phyloP scores from a whole-genome alignment of 371 early-diverging fungal genomes.

The Dinochytrium kinnereticum region DNA sequence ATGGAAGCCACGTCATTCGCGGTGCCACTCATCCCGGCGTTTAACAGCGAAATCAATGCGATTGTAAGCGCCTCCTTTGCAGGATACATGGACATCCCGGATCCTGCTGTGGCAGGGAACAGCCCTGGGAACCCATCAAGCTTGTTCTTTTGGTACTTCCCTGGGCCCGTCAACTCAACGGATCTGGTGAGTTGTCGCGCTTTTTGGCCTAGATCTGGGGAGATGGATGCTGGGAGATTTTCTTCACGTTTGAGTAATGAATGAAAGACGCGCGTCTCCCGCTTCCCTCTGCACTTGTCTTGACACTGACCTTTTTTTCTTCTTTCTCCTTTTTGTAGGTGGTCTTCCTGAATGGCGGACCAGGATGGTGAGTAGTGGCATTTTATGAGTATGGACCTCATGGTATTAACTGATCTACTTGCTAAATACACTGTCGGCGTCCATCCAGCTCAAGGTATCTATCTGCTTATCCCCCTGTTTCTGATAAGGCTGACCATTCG shows the following conservation, averaged over 20 bases:
- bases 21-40: not conserved
- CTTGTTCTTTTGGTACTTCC: slow-evolving; percentile 15
- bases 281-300: not conserved
- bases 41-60: not conserved
- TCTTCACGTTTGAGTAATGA: too few relatives aligned
- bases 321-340: not conserved
- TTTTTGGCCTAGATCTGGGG: not conserved
- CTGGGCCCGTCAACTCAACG: not conserved
- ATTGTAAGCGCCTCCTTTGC: not conserved
- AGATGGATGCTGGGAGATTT: not conserved
- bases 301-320: not conserved
- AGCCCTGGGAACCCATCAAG: not conserved
- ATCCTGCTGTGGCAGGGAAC: not conserved
- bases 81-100: slow-evolving; percentile 6
- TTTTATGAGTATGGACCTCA: too few relatives aligned
- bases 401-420: not conserved
- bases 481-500: too few relatives aligned
- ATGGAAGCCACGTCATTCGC: slow-evolving; percentile 10
- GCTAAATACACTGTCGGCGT: not conserved
- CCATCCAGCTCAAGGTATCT: not conserved
- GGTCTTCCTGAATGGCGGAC: slow-evolving; percentile 1
- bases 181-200: slow-evolving; percentile 4
- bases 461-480: too few relatives aligned
- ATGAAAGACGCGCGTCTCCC: too few relatives aligned
- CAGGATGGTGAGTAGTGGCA: slow-evolving; percentile 6